A percentile compares a stretch with the other conserved stretches of the same genome.
Evolutionary conservation across 169 alveolate species (phyloP).

Genomic region (Cyclospora cayetanensis): DNA sequence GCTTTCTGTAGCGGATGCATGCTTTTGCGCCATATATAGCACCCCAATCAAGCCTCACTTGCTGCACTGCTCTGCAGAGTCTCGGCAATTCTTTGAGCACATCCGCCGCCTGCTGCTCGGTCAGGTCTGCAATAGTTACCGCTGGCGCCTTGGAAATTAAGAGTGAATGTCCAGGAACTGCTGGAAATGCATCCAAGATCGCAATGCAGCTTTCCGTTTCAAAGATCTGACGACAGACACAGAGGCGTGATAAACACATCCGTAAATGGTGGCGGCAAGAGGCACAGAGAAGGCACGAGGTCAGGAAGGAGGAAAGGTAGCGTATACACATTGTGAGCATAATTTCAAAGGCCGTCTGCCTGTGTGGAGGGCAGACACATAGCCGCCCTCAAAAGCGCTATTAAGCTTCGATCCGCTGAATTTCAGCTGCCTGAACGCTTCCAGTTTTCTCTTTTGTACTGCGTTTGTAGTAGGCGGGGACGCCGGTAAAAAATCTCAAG

Average conservation of each 20-base stretch:
- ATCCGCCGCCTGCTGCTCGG: slow-evolving; percentile 64
- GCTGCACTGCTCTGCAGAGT: slow-evolving; percentile 70
- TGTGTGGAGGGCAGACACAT: neutral
- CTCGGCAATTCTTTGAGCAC: slow-evolving; percentile 67
- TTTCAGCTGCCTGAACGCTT: neutral
- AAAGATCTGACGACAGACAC: slow-evolving; percentile 34
- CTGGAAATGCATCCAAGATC: slow-evolving; percentile 71
- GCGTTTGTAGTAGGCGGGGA: neutral
- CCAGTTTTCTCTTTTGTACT: neutral
- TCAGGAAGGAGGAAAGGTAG: no score
- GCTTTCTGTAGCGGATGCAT: no score
- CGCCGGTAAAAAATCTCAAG: neutral
- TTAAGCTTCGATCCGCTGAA: neutral
- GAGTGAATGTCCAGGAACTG: slow-evolving; percentile 70
- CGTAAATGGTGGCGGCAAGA: neutral
- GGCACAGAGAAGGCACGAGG: neutral
- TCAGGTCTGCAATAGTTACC: slow-evolving; percentile 42
- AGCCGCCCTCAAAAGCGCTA: no score
- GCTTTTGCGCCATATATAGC: no score
- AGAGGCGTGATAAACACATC: neutral
- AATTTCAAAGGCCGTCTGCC: neutral
- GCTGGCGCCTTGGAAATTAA: slow-evolving; percentile 68
- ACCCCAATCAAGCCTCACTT: neutral
- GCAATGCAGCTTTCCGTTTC: slow-evolving; percentile 70
- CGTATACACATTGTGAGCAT: neutral